phyloP scores from a whole-genome alignment of 23 red algal genomes.

The Pyropia haitanensis region DNA sequence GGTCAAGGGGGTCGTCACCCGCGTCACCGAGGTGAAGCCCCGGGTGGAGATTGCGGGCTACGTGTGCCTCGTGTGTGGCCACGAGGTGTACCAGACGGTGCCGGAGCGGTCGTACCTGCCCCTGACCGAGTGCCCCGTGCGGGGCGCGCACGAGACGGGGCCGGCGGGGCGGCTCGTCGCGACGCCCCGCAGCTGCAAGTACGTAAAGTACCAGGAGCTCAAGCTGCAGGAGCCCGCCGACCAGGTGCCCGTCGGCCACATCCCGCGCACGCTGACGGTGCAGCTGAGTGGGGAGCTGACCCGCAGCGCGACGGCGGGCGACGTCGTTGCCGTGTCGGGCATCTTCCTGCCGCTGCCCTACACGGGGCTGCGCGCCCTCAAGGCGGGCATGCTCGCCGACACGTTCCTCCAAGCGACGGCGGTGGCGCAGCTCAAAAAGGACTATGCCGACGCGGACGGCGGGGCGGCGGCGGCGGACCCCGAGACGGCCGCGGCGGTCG shows the following conservation, averaged over 20 bases:
- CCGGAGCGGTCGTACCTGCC: slow-evolving; percentile 75
- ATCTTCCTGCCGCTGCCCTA: slow-evolving; percentile 84
- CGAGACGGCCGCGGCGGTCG: slow-evolving; percentile 29
- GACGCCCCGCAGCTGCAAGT: slow-evolving; percentile 70
- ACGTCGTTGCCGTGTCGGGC: slow-evolving; percentile 67
- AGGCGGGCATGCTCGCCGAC: slow-evolving; percentile 83
- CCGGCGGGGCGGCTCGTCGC: slow-evolving; percentile 24
- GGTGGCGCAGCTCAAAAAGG: slow-evolving; percentile 65
- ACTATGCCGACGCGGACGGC: slow-evolving; percentile 27
- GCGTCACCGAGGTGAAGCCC: slow-evolving; percentile 90
- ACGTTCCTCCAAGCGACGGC: slow-evolving; percentile 78
- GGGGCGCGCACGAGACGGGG: slow-evolving; percentile 16
- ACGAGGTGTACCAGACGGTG: slow-evolving; percentile 87
- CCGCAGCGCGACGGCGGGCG: slow-evolving; percentile 61
- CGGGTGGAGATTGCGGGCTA: slow-evolving; percentile 71
- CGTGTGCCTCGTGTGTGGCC: slow-evolving; percentile 77
- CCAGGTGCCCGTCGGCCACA: slow-evolving; percentile 92
- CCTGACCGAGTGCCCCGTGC: slow-evolving; percentile 40
- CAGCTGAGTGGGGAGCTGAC: slow-evolving; percentile 79
- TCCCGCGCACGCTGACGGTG: slow-evolving; percentile 87
- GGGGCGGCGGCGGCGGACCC: slow-evolving; percentile 9
- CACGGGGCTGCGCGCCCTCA: slow-evolving; percentile 68
- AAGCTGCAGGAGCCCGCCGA: slow-evolving; percentile 91
- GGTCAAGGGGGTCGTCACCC: slow-evolving; percentile 81
- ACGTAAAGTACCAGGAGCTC: slow-evolving; percentile 95